These are phyloP conservation scores for Exophiala spinifera DNA, from an alignment of 2,329 filamentous ascomycete species.

Conservation along the genomic window DNA sequence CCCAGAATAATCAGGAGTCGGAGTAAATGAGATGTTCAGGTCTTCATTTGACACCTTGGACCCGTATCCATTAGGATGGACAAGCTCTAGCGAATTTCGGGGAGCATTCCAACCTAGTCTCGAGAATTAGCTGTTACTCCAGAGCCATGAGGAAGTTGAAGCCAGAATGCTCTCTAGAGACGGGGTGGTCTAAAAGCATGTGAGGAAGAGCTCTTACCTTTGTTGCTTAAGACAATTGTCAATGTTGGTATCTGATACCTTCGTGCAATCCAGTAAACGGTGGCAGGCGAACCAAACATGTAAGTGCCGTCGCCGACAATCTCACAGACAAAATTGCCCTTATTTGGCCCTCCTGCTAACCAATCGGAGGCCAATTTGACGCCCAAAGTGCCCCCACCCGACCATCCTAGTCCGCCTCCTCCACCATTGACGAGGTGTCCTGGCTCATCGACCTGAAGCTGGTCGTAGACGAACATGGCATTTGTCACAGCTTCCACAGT, in stretches of 20 bases:
- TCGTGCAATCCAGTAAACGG: constrained; percentile 66
- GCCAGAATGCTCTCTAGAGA: too few species aligned
- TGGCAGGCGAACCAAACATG: constrained; percentile 62
- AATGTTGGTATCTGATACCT: constrained; percentile 65
- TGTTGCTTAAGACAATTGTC: constrained; percentile 67
- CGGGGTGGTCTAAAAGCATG: too few species aligned
- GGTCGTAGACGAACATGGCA: constrained; percentile 64
- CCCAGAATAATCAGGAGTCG: constrained; percentile 64
- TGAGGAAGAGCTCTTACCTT: constrained; percentile 36
- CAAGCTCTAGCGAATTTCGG: constrained; percentile 57
- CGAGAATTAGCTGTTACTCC: too few species aligned
- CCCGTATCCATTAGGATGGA: constrained; percentile 63
- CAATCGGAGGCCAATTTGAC: constrained; percentile 65
- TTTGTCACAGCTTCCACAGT: constrained; percentile 77
- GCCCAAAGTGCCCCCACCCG: constrained; percentile 69
- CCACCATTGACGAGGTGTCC: constrained; percentile 79
- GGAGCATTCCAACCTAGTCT: constrained; percentile 62
- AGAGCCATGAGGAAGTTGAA: too few species aligned
- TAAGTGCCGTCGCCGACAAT: constrained; percentile 68
- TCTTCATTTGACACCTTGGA: constrained; percentile 61
- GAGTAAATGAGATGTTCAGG: constrained; percentile 64
- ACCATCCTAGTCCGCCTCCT: constrained; percentile 77
- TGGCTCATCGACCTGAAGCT: constrained; percentile 64
- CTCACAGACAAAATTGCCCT: constrained; percentile 60
- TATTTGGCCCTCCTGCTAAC: constrained; percentile 43